Conservation (phyloP, 2,329 filamentous ascomycete genomes). For the Lachnellula occidentalis region DNA sequence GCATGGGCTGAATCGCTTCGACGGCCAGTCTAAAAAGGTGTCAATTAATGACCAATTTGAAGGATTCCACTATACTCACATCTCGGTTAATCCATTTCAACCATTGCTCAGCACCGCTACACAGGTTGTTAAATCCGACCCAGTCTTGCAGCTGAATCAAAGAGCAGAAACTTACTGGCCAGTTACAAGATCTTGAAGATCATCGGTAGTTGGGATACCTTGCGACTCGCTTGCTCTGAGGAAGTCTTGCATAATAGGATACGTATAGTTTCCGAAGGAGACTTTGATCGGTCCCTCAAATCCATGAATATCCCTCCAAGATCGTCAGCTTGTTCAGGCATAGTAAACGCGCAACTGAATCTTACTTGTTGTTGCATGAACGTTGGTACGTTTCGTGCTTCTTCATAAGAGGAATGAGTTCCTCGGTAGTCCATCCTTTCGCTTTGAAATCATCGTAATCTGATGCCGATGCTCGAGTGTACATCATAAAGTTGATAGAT, state of each 20-base stretch:
- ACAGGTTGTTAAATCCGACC: not conserved
- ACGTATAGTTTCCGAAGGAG: constrained; percentile 60
- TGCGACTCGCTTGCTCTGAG: constrained; percentile 66
- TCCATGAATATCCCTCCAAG: constrained; percentile 58
- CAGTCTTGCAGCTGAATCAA: not conserved
- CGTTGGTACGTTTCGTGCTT: constrained; percentile 52
- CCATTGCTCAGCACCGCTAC: constrained; percentile 71
- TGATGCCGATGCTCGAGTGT: constrained; percentile 39
- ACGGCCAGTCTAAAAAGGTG: constrained; percentile 49
- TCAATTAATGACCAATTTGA: not conserved
- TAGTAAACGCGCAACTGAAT: not conserved
- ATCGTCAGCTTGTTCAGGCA: not conserved
- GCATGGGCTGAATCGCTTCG: constrained; percentile 73
- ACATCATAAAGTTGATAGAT: constrained; percentile 55
- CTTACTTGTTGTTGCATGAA: constrained; percentile 51
- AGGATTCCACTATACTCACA: constrained; percentile 25
- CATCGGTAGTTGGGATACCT: constrained; percentile 69
- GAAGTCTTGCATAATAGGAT: constrained; percentile 79
- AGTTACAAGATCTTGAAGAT: constrained; percentile 66
- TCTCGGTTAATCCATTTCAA: constrained; percentile 79
- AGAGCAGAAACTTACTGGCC: constrained; percentile 35
- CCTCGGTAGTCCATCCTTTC: constrained; percentile 46
- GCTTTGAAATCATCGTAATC: constrained; percentile 52
- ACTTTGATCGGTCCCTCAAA: constrained; percentile 65
- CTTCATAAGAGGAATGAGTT: constrained; percentile 48